Conservation (phyloP, 139 green algal genomes). For the Yamagishiella unicocca region DNA sequence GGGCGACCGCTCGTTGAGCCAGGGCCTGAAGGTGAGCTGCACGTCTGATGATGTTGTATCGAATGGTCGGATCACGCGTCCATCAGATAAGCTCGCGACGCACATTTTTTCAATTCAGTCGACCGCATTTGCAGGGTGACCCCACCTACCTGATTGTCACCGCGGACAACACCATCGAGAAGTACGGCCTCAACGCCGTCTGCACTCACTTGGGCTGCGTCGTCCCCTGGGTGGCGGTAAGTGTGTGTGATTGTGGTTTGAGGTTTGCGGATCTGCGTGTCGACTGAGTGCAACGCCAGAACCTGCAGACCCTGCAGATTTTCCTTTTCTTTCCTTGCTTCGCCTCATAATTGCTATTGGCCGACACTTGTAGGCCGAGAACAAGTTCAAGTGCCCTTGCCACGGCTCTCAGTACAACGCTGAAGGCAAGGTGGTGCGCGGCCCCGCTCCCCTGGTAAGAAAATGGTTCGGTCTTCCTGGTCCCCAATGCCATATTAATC, state of each 20-base stretch:
- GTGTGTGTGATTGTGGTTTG: too few relatives aligned
- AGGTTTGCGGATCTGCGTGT: too few relatives aligned
- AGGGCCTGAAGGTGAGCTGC: slow-evolving; percentile 95
- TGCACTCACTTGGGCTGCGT: slow-evolving; percentile 99
- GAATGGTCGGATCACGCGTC: too few relatives aligned
- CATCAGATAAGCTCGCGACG: too few relatives aligned
- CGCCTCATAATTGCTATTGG: too few relatives aligned
- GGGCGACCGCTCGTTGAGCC: slow-evolving; percentile 88
- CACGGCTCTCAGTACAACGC: slow-evolving; percentile 99
- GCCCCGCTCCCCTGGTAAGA: slow-evolving; percentile 91
- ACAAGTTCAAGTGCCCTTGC: slow-evolving; percentile 99
- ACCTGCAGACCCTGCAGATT: too few relatives aligned
- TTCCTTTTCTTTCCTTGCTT: too few relatives aligned
- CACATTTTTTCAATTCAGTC: too few relatives aligned
- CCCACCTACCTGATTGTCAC: slow-evolving; percentile 98
- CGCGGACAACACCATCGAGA: slow-evolving; percentile 84
- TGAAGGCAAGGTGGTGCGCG: slow-evolving; percentile 95
- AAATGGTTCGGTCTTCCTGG: not conserved
- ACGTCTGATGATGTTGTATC: too few relatives aligned
- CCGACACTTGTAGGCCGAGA: slow-evolving; percentile 96
- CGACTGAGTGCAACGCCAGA: too few relatives aligned
- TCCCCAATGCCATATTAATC: not conserved
- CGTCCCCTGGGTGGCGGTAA: slow-evolving; percentile 95
- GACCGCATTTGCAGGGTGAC: slow-evolving; percentile 87
- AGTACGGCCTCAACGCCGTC: slow-evolving; percentile 98